These are phyloP conservation scores for Nissolia schottii DNA, from an alignment of 306 rosid species.

Conservation along the genomic window DNA sequence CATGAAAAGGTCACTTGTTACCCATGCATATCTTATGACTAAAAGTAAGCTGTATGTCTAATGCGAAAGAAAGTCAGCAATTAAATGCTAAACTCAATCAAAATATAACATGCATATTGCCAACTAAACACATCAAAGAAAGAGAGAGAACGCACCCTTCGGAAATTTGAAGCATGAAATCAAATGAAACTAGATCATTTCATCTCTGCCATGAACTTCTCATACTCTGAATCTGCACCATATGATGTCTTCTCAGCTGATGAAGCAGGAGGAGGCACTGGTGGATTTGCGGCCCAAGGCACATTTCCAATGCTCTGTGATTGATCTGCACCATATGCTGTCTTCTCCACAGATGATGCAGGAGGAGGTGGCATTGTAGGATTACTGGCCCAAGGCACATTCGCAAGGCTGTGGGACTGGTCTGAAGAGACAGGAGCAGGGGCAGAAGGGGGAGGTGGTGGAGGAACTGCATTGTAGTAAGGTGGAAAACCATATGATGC, in stretches of 20 bases:
- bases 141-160: slow-evolving; percentile 38
- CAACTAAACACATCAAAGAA: slow-evolving; percentile 2
- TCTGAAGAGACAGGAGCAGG: slow-evolving; percentile 49
- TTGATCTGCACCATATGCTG: slow-evolving; percentile 52
- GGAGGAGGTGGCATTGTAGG: slow-evolving; percentile 50
- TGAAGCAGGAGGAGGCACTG: slow-evolving; percentile 52
- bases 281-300: slow-evolving; percentile 74
- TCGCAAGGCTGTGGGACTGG: slow-evolving; percentile 58
- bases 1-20: too few species aligned
- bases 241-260: slow-evolving; percentile 54
- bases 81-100: background rate
- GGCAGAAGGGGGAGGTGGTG: slow-evolving; percentile 63
- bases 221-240: slow-evolving; percentile 89
- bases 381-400: slow-evolving; percentile 78
- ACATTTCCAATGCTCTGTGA: slow-evolving; percentile 56
- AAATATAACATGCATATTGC: background rate
- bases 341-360: slow-evolving; percentile 46
- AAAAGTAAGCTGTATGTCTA: background rate
- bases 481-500: slow-evolving; percentile 75
- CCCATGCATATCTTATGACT: background rate
- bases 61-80: slow-evolving; percentile 15
- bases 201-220: slow-evolving; percentile 98
- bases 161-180: slow-evolving; percentile 1
- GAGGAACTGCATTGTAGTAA: slow-evolving; percentile 77
- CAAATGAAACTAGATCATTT: slow-evolving; percentile 47